Percentiles rank a stretch among this genome's conserved stretches.
phyloP scores from a whole-genome alignment of 805 yeast species.

The Scheffersomyces spartinae region DNA sequence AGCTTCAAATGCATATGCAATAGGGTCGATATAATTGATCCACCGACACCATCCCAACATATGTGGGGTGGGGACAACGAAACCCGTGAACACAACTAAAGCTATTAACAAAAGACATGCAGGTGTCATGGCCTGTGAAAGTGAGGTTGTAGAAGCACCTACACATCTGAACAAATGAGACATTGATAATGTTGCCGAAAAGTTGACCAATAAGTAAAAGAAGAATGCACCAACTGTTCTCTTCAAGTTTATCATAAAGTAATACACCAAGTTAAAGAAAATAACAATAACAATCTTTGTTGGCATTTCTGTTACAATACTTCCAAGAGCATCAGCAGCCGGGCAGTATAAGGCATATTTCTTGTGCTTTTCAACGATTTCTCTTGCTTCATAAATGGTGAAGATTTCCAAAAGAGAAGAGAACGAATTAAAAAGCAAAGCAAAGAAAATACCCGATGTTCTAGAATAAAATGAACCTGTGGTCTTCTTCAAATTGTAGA shows the following conservation, averaged over 20 bases:
- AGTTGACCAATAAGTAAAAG: slow-evolving; percentile 35
- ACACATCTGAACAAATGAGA: slow-evolving; percentile 43
- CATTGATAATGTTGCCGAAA: slow-evolving; percentile 37
- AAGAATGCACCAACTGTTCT: slow-evolving; percentile 44
- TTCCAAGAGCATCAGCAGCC: slow-evolving; percentile 53
- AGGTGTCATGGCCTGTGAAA: slow-evolving; percentile 49
- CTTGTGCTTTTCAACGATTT: slow-evolving; percentile 48
- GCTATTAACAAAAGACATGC: slow-evolving; percentile 39
- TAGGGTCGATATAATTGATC: slow-evolving; percentile 51
- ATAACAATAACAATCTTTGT: slow-evolving; percentile 33
- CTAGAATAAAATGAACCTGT: slow-evolving; percentile 43
- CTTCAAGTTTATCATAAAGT: slow-evolving; percentile 43
- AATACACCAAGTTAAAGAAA: slow-evolving; percentile 37
- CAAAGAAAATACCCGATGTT: slow-evolving; percentile 58
- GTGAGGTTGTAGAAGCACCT: slow-evolving; percentile 36
- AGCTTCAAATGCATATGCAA: slow-evolving; percentile 47
- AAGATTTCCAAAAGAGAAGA: slow-evolving; percentile 48
- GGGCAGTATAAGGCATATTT: slow-evolving; percentile 48
- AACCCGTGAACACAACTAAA: slow-evolving; percentile 43
- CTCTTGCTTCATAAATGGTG: slow-evolving; percentile 42
- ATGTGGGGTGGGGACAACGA: slow-evolving; percentile 42
- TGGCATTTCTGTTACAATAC: slow-evolving; percentile 47
- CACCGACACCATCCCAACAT: slow-evolving; percentile 59
- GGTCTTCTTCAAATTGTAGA: slow-evolving; percentile 34
- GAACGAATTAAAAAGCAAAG: slow-evolving; percentile 51